A percentile compares a stretch with the other conserved stretches of the same genome.
Conservation (phyloP, 1,284 basidiomycete genomes). For the Melampsora larici-populina region DNA sequence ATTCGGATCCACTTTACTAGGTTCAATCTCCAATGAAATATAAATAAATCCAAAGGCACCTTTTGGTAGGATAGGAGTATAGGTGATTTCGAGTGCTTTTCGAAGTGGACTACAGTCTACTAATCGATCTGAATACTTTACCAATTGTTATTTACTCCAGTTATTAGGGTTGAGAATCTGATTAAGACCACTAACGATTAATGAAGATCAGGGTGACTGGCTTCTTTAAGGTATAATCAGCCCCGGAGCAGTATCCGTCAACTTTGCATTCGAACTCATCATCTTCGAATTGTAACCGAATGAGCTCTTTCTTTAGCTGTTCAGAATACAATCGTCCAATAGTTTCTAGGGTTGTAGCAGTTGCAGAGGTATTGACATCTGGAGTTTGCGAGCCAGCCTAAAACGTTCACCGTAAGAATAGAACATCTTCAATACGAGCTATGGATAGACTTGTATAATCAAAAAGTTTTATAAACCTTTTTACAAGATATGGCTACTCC, state of each 20-base stretch:
- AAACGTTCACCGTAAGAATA: neutral
- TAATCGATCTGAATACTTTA: constrained; percentile 69
- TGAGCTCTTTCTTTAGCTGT: constrained; percentile 73
- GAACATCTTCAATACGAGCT: neutral
- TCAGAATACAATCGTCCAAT: constrained; percentile 81
- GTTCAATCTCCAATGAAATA: constrained; percentile 78
- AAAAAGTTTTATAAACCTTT: constrained; percentile 61
- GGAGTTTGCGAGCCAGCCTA: constrained; percentile 33
- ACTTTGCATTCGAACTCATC: constrained; percentile 61
- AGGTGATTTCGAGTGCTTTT: constrained; percentile 80
- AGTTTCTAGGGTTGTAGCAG: constrained; percentile 66
- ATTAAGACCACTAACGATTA: constrained; percentile 66
- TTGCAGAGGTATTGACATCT: constrained; percentile 51
- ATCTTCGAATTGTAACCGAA: constrained; percentile 58
- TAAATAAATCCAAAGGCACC: constrained; percentile 88
- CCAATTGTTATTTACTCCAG: neutral
- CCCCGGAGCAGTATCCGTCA: constrained; percentile 75
- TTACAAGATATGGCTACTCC: constrained; percentile 84
- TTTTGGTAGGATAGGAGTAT: constrained; percentile 82
- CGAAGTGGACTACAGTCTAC: constrained; percentile 87
- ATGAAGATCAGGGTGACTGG: constrained; percentile 88
- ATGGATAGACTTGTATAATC: neutral
- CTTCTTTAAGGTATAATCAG: constrained; percentile 85
- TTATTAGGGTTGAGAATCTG: neutral
- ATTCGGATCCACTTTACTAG: constrained; percentile 88